Base-by-base conservation (phyloP, 352 stramenopile species). In the Elongisporangium undulatum region DNA sequence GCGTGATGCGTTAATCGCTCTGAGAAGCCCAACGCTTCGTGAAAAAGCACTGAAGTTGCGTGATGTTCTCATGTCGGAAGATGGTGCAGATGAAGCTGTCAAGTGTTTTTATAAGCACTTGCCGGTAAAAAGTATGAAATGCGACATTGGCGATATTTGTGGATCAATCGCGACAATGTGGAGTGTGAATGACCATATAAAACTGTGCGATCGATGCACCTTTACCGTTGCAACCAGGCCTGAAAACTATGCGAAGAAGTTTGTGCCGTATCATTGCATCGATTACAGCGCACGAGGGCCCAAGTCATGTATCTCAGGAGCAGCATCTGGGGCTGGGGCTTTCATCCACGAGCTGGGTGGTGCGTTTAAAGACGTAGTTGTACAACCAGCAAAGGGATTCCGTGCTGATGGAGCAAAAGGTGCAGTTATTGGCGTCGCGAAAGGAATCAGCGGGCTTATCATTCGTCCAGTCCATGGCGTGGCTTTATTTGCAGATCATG, bases 61-160 rank as follows among this genome's bases (percentile, higher is more conserved):
- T 0, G 34, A 45, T 45, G 34, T 45, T 16, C 34, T 45, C 17
- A 17, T 45, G 34, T 9, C 34, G 34, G 94, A 98, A 67, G 84
- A 98, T 71, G 93, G 94, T 17, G 87, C 93, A 2, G 71, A 76
- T 24, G 75, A 77, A 61, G 94, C 91, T 17, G 76, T 98, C 4
- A 57, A 77, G 48, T 74, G 73, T 24, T 98, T 98, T 61, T 96
- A 96, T 48, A 72, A 75, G 10, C 72, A 91, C 41, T 66, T 98
- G 22, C 91, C 90, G 21, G 19, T 94, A 29, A 77, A 95, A n/a
- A 78, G 78, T 34, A 98, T 98, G 92, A 66, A 78, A 2, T 98
- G 94, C 59, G 77, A 89, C 49, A 59, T 88, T 10, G 65, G 67
- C 1, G 34, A 45, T 45, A 45, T 45, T 17, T 45, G 34, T 10